Evolutionary conservation across 2,329 filamentous ascomycete species (phyloP).

Genomic region (Pseudogymnoascus sp.): DNA sequence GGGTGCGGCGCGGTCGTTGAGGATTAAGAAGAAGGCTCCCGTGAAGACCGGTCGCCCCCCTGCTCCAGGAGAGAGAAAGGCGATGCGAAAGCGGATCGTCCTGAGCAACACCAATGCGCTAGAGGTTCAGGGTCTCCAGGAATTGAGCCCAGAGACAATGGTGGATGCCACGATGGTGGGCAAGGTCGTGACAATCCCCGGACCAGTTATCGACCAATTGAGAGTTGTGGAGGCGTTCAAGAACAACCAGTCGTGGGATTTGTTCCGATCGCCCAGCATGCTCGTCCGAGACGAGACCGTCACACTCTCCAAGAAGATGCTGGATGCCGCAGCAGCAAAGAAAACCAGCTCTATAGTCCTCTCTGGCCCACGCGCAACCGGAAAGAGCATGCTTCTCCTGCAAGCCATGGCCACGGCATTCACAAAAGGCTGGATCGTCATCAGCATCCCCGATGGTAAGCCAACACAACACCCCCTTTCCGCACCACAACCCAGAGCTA

Average conservation of each 20-base stretch:
- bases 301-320: conserved; percentile 58
- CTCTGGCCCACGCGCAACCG: conserved; percentile 64
- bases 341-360: conserved; percentile 58
- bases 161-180: conserved; percentile 50
- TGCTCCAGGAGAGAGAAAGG: conserved; percentile 73
- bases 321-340: conserved; percentile 45
- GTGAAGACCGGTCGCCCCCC: conserved; percentile 43
- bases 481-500: background rate
- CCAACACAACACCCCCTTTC: background rate
- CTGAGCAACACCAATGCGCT: conserved; percentile 92
- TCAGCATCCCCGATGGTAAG: conserved; percentile 83
- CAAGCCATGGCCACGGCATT: conserved; percentile 79
- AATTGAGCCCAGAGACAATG: conserved; percentile 50
- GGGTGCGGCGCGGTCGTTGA: conserved; percentile 18
- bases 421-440: conserved; percentile 77
- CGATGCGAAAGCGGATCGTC: conserved; percentile 78
- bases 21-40: conserved; percentile 42
- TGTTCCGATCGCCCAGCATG: conserved; percentile 76
- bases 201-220: conserved; percentile 67
- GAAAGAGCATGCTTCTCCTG: conserved; percentile 80
- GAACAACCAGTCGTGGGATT: conserved; percentile 74
- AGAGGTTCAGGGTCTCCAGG: conserved; percentile 59
- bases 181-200: conserved; percentile 61
- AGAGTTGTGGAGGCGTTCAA: conserved; percentile 86
- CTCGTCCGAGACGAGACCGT: conserved; percentile 74